These are phyloP conservation scores for Eucalyptus cladocalyx DNA, from an alignment of 345 rosid species.

Conservation along the genomic window DNA sequence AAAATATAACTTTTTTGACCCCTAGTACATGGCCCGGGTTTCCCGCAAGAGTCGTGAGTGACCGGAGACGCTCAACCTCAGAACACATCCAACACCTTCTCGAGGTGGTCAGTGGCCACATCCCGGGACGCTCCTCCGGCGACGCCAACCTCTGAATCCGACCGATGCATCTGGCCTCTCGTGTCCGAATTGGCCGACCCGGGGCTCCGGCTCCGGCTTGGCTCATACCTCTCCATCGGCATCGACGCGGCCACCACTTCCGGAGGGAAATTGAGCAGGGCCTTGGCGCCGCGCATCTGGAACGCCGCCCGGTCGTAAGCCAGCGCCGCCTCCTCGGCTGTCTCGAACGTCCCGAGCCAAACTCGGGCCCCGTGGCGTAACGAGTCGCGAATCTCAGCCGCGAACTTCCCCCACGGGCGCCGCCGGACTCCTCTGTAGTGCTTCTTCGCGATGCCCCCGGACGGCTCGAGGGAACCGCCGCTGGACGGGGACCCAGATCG, in stretches of 20 bases:
- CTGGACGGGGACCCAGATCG: not conserved
- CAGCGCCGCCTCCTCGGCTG: constrained; percentile 56
- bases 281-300: constrained; percentile 53
- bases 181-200: not conserved
- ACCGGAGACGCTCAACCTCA: not conserved
- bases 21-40: not conserved
- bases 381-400: constrained; percentile 58
- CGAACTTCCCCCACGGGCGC: constrained; percentile 67
- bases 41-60: not conserved
- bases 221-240: not conserved
- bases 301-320: constrained; percentile 59
- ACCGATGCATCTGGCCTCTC: not conserved
- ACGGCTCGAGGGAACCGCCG: constrained; percentile 1
- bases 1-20: not conserved
- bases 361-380: constrained; percentile 25
- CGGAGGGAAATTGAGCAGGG: constrained; percentile 51
- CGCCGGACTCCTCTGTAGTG: constrained; percentile 55
- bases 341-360: constrained; percentile 54
- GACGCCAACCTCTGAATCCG: not conserved
- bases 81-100: not conserved
- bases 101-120: not conserved
- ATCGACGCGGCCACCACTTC: constrained; percentile 5
- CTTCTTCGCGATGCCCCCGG: constrained; percentile 22
- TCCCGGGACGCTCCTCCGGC: not conserved
- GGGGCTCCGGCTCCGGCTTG: not conserved